These are phyloP conservation scores for Teratosphaeria gauchensis DNA, from an alignment of 2,329 filamentous ascomycete genomes.

Conservation along the genomic window DNA sequence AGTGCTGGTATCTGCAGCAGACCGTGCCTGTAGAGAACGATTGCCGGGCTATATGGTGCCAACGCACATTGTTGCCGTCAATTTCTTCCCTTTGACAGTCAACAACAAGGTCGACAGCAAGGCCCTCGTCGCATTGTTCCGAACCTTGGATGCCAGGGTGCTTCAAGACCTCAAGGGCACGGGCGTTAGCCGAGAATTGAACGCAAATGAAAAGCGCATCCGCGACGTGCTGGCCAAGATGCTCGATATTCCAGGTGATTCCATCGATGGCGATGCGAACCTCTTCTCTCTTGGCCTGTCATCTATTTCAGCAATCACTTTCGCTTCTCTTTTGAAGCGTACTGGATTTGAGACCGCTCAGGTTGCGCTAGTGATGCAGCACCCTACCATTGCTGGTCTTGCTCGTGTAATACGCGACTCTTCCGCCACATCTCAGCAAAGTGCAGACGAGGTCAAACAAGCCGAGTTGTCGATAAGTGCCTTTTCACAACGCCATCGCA, in stretches of 20 bases:
- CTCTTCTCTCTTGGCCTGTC: slow-evolving; percentile 83
- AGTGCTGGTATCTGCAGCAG: slow-evolving; percentile 19
- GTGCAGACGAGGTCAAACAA: slow-evolving; percentile 31
- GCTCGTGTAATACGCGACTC: neutral
- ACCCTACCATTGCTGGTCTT: slow-evolving; percentile 34
- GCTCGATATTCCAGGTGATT: slow-evolving; percentile 33
- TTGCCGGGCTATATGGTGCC: slow-evolving; percentile 87
- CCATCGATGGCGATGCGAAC: slow-evolving; percentile 49
- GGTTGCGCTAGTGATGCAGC: slow-evolving; percentile 58
- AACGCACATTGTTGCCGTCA: slow-evolving; percentile 65
- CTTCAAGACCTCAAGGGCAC: slow-evolving; percentile 47
- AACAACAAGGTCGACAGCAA: slow-evolving; percentile 86
- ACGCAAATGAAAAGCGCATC: slow-evolving; percentile 38
- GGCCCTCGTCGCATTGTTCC: slow-evolving; percentile 57
- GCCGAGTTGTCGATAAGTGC: slow-evolving; percentile 44
- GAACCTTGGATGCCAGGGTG: slow-evolving; percentile 47
- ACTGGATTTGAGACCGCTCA: slow-evolving; percentile 52
- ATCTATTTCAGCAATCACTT: slow-evolving; percentile 70
- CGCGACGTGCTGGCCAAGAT: slow-evolving; percentile 46
- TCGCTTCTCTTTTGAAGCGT: slow-evolving; percentile 55
- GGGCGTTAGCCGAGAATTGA: slow-evolving; percentile 12
- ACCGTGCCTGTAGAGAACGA: slow-evolving; percentile 52
- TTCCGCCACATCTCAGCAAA: neutral
- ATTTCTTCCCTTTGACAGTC: slow-evolving; percentile 65
- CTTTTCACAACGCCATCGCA: slow-evolving; percentile 52